These are phyloP conservation scores for Lenzites betulinus DNA, from an alignment of 768 basidiomycete genomes.

Conservation along the genomic window DNA sequence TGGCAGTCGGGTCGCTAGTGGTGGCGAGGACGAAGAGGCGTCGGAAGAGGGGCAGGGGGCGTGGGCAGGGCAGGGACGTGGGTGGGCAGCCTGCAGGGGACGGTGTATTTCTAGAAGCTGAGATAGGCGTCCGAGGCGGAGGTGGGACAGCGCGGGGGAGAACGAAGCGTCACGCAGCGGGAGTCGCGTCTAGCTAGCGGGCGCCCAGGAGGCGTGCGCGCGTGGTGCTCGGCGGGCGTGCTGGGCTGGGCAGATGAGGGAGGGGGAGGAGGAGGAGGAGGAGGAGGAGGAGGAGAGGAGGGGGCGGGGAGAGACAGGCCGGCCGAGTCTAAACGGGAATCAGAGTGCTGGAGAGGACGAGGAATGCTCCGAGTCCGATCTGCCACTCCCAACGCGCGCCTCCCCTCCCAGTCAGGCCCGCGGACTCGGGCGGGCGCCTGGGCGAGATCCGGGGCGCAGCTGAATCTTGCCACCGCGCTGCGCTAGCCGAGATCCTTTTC, in stretches of 20 bases:
- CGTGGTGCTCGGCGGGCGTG: not conserved
- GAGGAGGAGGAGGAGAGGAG: not conserved
- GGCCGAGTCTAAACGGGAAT: constrained; percentile 4
- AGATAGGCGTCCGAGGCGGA: constrained; percentile 19
- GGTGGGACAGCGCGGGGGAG: constrained; percentile 5
- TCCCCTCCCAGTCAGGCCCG: not conserved
- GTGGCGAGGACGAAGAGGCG: constrained; percentile 5
- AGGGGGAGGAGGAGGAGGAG: not conserved
- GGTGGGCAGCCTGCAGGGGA: constrained; percentile 22
- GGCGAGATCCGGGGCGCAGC: constrained; percentile 9
- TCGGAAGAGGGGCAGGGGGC: constrained; percentile 3
- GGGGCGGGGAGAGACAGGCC: constrained; percentile 1
- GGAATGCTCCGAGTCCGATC: constrained; percentile 10
- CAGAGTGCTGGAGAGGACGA: not conserved
- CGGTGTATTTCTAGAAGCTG: constrained; percentile 28
- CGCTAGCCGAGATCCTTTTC: constrained; percentile 11
- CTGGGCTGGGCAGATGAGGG: not conserved
- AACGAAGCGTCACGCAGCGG: constrained; percentile 2
- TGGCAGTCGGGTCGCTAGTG: constrained; percentile 15
- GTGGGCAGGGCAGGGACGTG: constrained; percentile 14
- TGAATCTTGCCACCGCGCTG: constrained; percentile 22
- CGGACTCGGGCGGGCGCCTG: constrained; percentile 10
- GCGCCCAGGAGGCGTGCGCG: constrained; percentile 8
- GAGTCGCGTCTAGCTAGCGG: constrained; percentile 20
- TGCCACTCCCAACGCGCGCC: constrained; percentile 2